phyloP scores from a whole-genome alignment of 495 filamentous ascomycete species.

The Rostrohypoxylon terebratum region DNA sequence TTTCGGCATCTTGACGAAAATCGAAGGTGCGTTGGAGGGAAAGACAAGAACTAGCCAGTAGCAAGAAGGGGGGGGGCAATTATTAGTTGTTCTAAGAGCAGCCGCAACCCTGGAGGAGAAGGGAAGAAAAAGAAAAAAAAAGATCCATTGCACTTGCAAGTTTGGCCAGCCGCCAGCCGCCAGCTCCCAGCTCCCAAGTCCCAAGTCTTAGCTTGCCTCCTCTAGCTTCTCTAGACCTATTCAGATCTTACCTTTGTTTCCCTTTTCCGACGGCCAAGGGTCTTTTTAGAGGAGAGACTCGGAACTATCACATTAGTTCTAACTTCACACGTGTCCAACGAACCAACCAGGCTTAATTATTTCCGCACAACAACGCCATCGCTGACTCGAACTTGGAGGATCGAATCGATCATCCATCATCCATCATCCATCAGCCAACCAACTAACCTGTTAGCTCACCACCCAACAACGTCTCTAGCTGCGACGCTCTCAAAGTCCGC shows the following conservation, averaged over 20 bases:
- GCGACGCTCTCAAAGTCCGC: constrained; percentile 7
- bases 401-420: constrained; percentile 11
- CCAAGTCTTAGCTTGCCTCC: neutral
- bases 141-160: constrained; percentile 8
- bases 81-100: constrained; percentile 32
- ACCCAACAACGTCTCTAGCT: constrained; percentile 2
- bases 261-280: constrained; percentile 20
- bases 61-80: constrained; percentile 2
- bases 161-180: neutral
- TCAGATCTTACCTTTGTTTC: neutral
- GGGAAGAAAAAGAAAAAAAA: constrained; percentile 17
- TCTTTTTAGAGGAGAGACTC: constrained; percentile 10
- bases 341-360: constrained; percentile 40
- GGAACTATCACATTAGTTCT: constrained; percentile 30
- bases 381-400: constrained; percentile 26
- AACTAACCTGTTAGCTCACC: neutral
- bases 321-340: constrained; percentile 39
- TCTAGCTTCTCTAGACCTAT: constrained; percentile 7
- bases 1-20: constrained; percentile 40
- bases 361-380: constrained; percentile 32
- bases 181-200: too few species aligned
- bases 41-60: constrained; percentile 22
- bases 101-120: constrained; percentile 1
- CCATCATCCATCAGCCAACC: constrained; percentile 11
- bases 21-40: constrained; percentile 16